phyloP scores from a whole-genome alignment of 176 grass and related monocot genomes.

The Chloris gayana region DNA sequence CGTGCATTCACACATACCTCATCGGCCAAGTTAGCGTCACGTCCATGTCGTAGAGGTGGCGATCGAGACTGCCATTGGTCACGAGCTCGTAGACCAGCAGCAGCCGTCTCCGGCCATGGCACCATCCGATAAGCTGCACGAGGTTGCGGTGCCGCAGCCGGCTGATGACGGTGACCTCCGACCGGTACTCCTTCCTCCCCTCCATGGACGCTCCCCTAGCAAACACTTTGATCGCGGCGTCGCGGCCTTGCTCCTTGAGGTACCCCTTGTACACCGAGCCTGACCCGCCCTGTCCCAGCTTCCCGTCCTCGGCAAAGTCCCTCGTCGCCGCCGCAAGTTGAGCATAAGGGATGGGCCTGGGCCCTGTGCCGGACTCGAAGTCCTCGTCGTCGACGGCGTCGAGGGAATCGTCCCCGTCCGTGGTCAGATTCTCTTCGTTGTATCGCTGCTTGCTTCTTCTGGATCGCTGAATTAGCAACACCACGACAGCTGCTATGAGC shows the following conservation, averaged over 20 bases:
- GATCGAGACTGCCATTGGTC: conserved; percentile 58
- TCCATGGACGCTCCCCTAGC: conserved; percentile 37
- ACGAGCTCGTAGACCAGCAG: conserved; percentile 62
- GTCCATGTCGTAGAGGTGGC: conserved; percentile 46
- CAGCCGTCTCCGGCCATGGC: conserved; percentile 47
- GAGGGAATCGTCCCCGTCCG: conserved; percentile 40
- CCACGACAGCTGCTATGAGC: not conserved
- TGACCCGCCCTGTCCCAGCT: conserved; percentile 65
- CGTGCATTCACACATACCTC: conserved; percentile 37
- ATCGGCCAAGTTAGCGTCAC: conserved; percentile 41
- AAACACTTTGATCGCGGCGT: conserved; percentile 75
- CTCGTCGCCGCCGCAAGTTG: conserved; percentile 41
- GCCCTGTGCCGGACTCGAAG: conserved; percentile 38
- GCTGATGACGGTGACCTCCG: conserved; percentile 70
- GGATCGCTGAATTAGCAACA: not conserved
- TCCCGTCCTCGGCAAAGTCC: conserved; percentile 44
- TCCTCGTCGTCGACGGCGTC: conserved; percentile 6
- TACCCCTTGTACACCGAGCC: conserved; percentile 65
- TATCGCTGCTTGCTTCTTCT: not conserved
- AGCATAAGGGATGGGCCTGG: conserved; percentile 29
- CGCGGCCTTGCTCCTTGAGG: conserved; percentile 26
- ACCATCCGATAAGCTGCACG: conserved; percentile 75
- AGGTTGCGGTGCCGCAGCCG: conserved; percentile 67
- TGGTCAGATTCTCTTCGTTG: not conserved
- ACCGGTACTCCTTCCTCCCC: conserved; percentile 59